Evolutionary conservation across 495 filamentous ascomycete species (phyloP), one percentile per base, ranked within the genome.

Genomic region (Cetradonia linearis): DNA sequence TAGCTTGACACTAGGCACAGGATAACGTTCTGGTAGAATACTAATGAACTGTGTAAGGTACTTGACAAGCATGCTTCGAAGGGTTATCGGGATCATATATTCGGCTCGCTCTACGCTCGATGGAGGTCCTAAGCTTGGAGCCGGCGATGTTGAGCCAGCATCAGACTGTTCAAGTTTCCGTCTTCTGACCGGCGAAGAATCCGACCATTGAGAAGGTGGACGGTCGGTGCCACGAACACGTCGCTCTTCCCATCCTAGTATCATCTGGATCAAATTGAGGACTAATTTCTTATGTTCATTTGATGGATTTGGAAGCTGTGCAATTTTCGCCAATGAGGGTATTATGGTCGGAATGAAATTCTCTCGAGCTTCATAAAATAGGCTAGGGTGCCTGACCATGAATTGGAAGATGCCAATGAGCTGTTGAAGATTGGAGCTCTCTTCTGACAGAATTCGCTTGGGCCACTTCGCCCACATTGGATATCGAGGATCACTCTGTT

Each of bases 341-440:
- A 97, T 91, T 65, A 97, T 95, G 62, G 91, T 80, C 60, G 86
- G 83, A 13, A 90, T 81, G 55, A 96, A 94, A 65, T 89, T 87
- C 58, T 97, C 94, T 58, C 94, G 77, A 2, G 90, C 89, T 59
- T 99, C 91, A 63, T 94, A 97, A 73, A 99, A 97, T 20, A 97
- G 76, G 67, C 91, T 87, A 2, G 90, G 86, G 68, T 97, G 91
- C 49, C 88, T 80, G 36, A 96, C 94, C 18, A 99, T 75, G 70
- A 97, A 99, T 65, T 96, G 86, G 71, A 96, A 97, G 64, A 99
- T 97, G 71, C 88, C 90, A 37, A 90, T 96, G 70, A 96, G 85
- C 73, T 97, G 94, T 72, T 95, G 92, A 59, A 91, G 78, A 65
- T 99, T 99, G 63, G 90, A 87, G n/a, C 86, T 91, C 70, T 99